Evolutionary conservation across 306 rosid genomes (phyloP).

Genomic region (Prunus fruticosa): DNA sequence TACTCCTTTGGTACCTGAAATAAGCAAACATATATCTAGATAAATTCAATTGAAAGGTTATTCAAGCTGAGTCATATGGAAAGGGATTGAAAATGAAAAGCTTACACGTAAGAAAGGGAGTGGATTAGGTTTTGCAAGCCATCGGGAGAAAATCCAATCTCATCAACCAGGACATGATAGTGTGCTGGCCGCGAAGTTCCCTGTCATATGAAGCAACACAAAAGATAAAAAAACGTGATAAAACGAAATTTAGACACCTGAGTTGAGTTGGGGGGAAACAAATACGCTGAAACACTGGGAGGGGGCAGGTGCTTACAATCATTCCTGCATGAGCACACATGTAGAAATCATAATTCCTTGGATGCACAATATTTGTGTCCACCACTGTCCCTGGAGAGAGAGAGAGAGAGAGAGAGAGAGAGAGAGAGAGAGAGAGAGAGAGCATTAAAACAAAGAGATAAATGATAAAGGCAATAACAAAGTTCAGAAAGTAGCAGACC

Average conservation of each 20-base stretch:
- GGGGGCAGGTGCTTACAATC: constrained; percentile 41
- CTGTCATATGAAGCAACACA: constrained; percentile 34
- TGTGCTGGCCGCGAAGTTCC: constrained; percentile 90
- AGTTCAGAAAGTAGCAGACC: constrained; percentile 45
- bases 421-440: not conserved
- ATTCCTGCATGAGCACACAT: constrained; percentile 85
- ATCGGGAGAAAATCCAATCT: constrained; percentile 88
- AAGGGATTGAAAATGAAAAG: constrained; percentile 21
- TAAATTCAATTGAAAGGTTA: not conserved
- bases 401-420: not conserved
- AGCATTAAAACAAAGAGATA: constrained; percentile 1
- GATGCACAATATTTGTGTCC: constrained; percentile 75
- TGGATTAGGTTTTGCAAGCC: constrained; percentile 71
- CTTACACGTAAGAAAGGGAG: constrained; percentile 81
- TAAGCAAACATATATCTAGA: not conserved
- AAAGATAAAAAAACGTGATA: not conserved
- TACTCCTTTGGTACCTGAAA: constrained; percentile 89
- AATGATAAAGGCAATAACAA: not conserved
- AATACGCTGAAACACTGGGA: not conserved
- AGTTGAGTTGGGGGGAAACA: not conserved
- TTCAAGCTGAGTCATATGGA: not conserved
- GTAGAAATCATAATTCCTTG: constrained; percentile 77
- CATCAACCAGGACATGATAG: constrained; percentile 84
- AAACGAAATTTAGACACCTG: constrained; percentile 11
- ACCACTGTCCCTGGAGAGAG: constrained; percentile 75